Evolutionary conservation across 768 basidiomycete species (phyloP).

Genomic region (Pluteus cervinus): DNA sequence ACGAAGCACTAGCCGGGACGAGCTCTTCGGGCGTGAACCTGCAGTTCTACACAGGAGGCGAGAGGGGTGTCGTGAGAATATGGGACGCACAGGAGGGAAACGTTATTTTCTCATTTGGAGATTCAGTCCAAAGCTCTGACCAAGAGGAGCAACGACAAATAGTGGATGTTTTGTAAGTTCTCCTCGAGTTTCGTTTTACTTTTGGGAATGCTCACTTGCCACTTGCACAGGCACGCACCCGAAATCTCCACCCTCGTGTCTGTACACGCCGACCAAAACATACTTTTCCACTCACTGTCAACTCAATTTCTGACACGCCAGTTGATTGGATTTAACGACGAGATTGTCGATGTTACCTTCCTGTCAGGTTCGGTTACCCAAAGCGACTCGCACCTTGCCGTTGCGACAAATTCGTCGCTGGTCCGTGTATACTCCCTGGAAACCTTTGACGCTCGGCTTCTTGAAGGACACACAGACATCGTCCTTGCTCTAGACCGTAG

Average conservation of each 20-base stretch:
- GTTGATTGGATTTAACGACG: slow-evolving; percentile 95
- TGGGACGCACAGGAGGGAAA: slow-evolving; percentile 76
- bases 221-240: slow-evolving; percentile 56
- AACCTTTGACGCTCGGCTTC: slow-evolving; percentile 75
- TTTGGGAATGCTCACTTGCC: slow-evolving; percentile 12
- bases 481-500: slow-evolving; percentile 80
- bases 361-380: slow-evolving; percentile 38
- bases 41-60: slow-evolving; percentile 84
- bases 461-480: slow-evolving; percentile 87
- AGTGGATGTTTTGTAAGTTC: slow-evolving; percentile 69
- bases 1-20: slow-evolving; percentile 42
- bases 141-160: slow-evolving; percentile 85
- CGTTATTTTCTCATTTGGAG: slow-evolving; percentile 54
- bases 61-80: slow-evolving; percentile 78
- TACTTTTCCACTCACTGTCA: slow-evolving; percentile 82
- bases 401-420: slow-evolving; percentile 97
- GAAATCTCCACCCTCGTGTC: slow-evolving; percentile 64
- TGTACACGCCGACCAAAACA: slow-evolving; percentile 95
- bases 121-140: slow-evolving; percentile 39
- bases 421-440: slow-evolving; percentile 82
- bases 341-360: slow-evolving; percentile 88
- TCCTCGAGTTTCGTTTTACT: not conserved
- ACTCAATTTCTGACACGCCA: slow-evolving; percentile 65
- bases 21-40: slow-evolving; percentile 35
- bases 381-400: slow-evolving; percentile 71